Conservation (phyloP, 176 grass and related monocot genomes). For the Poa annua region DNA sequence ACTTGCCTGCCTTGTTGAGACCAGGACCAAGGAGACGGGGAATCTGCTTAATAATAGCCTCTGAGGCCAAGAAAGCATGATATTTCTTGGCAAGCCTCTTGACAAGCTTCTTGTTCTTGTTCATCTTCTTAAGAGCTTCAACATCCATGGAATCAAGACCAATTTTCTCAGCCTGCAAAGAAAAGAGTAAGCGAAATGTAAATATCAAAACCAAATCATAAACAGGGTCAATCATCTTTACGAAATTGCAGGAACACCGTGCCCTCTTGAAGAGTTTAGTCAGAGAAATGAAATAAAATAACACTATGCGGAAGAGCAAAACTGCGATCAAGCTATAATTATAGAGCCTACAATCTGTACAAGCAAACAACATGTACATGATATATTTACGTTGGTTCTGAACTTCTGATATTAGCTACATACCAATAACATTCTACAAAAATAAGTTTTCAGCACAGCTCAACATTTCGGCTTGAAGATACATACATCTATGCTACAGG, state of each 20-base stretch:
- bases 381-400: too few relatives aligned
- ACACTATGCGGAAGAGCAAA: background rate
- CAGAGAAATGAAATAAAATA: too few relatives aligned
- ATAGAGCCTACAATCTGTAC: background rate
- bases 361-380: background rate
- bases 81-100: slow-evolving; percentile 91
- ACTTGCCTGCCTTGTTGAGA: slow-evolving; percentile 84
- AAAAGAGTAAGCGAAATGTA: background rate
- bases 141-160: slow-evolving; percentile 92
- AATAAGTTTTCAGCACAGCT: background rate
- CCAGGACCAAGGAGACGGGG: slow-evolving; percentile 87
- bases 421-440: background rate
- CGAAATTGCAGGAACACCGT: too few relatives aligned
- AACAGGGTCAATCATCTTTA: too few relatives aligned
- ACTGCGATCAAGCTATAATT: background rate
- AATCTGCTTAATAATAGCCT: slow-evolving; percentile 88
- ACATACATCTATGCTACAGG: background rate
- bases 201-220: background rate
- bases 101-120: slow-evolving; percentile 92
- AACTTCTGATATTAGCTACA: background rate
- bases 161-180: slow-evolving; percentile 71
- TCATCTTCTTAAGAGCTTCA: slow-evolving; percentile 85
- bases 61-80: slow-evolving; percentile 85
- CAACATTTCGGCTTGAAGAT: background rate
- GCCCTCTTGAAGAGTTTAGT: too few relatives aligned